Evolutionary conservation across 2,329 filamentous ascomycete genomes (phyloP), one percentile per base, ranked within the genome.

Genomic region (Calonectria pteridis): DNA sequence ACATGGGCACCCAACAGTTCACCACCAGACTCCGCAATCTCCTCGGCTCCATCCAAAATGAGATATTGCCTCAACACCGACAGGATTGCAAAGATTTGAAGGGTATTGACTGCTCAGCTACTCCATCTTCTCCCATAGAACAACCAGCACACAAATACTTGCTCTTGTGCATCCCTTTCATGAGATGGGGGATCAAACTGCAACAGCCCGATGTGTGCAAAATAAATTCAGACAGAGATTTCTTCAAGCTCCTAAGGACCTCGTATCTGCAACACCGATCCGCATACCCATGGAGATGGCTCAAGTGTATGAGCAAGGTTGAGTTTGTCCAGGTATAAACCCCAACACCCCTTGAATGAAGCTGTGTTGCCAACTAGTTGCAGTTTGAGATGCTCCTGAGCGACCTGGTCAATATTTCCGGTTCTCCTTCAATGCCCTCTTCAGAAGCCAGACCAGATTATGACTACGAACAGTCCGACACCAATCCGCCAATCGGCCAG

Each of bases 171-270:
- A 49, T 69, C 6, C 67, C 73, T 1, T 75, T 73, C 20, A 31
- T 51, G 46, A 37, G 58, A 18, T 70, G 50, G 10, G 67, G 37
- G 2, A 55, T 49, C 1, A 73, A 75, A 2, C 43, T 49, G 11
- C 64, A 73, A 11, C 73, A 75, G 18, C 73, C 71, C 5, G 71
- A 75, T 55, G 68, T 75, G 9, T 73, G 71, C n/a, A 62, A 51
- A 3, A 59, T 75, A 10, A 29, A 65, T 23, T 73, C 73, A 0
- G 73, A 75, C 6, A 64, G 50, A 1, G 73, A 75, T 18, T 64
- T 71, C 16, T 71, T 75, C 14, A 51, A 63, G 2, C 29, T 58
- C 1, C 20, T 75, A 14, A 50, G 53, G 11, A 11, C 18, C 11
- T 58, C 37, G 2, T 63, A 69, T 6, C 51, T 14, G 1, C 5